These are phyloP conservation scores for Nephelium lappaceum DNA, from an alignment of 345 rosid genomes.

Conservation along the genomic window DNA sequence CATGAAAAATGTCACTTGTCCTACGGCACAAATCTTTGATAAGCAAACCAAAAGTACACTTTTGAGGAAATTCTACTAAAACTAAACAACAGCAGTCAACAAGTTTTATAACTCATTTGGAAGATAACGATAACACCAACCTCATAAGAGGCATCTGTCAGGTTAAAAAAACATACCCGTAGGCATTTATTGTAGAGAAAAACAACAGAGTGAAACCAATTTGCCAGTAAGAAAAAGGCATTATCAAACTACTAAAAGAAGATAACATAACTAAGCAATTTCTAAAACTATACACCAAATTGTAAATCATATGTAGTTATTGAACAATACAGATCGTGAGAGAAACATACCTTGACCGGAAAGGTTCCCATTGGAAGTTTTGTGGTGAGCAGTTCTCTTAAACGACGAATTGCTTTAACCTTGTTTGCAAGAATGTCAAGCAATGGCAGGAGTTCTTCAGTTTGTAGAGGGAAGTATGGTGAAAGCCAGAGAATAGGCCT, in stretches of 20 bases:
- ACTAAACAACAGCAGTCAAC: neutral
- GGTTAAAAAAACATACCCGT: neutral
- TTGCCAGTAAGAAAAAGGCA: conserved; percentile 4
- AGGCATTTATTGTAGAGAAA: neutral
- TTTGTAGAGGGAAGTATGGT: conserved; percentile 79
- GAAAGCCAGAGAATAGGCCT: conserved; percentile 97
- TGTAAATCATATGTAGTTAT: neutral
- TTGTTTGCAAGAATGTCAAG: conserved; percentile 98
- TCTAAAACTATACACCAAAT: neutral
- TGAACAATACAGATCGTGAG: conserved; percentile 2
- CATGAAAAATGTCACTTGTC: neutral
- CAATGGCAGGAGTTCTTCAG: conserved; percentile 92
- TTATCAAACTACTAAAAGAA: neutral
- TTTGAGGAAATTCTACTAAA: neutral
- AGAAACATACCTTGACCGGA: conserved; percentile 84
- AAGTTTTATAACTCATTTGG: neutral
- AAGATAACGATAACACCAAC: neutral
- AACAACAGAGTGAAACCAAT: neutral
- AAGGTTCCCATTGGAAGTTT: conserved; percentile 93
- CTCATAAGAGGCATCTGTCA: neutral
- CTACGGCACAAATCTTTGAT: neutral
- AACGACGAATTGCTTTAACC: conserved; percentile 96
- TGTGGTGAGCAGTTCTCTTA: conserved; percentile 92
- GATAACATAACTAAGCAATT: neutral
- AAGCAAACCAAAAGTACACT: conserved; percentile 3